phyloP scores from a whole-genome alignment of 768 basidiomycete genomes.

The Royoungia palumana region DNA sequence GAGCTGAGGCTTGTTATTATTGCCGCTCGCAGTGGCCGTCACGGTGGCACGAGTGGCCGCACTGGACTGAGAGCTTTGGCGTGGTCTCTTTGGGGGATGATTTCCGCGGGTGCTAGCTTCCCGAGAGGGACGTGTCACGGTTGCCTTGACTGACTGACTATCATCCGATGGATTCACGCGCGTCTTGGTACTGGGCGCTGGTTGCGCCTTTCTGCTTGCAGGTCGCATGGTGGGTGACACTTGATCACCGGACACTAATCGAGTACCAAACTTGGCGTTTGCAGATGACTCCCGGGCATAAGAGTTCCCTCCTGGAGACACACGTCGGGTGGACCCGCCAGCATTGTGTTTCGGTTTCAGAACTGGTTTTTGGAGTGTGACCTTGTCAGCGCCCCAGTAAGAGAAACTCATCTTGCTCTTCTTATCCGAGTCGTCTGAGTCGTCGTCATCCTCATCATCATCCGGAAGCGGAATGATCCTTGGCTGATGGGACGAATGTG shows the following conservation, averaged over 20 bases:
- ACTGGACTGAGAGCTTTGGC: slow-evolving; percentile 73
- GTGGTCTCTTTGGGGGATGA: slow-evolving; percentile 51
- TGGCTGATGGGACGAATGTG: slow-evolving; percentile 55
- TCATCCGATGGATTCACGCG: slow-evolving; percentile 58
- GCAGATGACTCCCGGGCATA: slow-evolving; percentile 82
- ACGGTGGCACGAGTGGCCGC: slow-evolving; percentile 45
- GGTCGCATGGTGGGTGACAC: slow-evolving; percentile 45
- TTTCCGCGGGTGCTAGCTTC: slow-evolving; percentile 54
- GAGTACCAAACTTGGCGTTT: slow-evolving; percentile 89
- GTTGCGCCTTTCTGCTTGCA: slow-evolving; percentile 58
- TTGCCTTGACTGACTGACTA: slow-evolving; percentile 62
- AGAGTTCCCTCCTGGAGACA: slow-evolving; percentile 44
- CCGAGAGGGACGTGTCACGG: slow-evolving; percentile 75
- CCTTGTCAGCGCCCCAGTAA: slow-evolving; percentile 90
- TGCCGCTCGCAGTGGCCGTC: slow-evolving; percentile 21
- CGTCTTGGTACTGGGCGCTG: slow-evolving; percentile 40
- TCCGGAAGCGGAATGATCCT: slow-evolving; percentile 67
- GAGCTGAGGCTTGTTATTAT: slow-evolving; percentile 37
- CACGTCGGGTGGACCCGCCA: slow-evolving; percentile 36
- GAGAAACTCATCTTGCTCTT: slow-evolving; percentile 95
- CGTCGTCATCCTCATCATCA: slow-evolving; percentile 55
- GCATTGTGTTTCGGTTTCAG: slow-evolving; percentile 44
- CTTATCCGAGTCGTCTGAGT: slow-evolving; percentile 83
- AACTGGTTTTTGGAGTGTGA: slow-evolving; percentile 79
- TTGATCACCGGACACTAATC: slow-evolving; percentile 66